phyloP scores from a whole-genome alignment of 257 asterid species.

The Avicennia marina region DNA sequence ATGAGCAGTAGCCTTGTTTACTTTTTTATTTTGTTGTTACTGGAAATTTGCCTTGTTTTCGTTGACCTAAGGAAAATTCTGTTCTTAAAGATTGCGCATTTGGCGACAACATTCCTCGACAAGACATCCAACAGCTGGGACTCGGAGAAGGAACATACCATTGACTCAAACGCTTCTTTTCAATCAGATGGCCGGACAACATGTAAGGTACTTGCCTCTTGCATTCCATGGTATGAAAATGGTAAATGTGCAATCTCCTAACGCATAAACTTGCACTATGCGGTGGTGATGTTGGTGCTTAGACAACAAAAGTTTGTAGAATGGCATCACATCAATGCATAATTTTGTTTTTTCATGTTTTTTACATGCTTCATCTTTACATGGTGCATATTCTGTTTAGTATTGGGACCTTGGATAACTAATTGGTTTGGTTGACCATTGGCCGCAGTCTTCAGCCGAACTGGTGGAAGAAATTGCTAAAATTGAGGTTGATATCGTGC shows the following conservation, averaged over 20 bases:
- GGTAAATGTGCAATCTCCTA: neutral
- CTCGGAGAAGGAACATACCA: constrained; percentile 13
- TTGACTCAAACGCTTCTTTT: constrained; percentile 8
- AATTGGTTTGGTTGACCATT: constrained; percentile 3
- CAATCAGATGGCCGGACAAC: constrained; percentile 18
- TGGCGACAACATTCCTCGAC: constrained; percentile 16
- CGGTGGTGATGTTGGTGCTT: no score
- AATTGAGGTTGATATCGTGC: constrained; percentile 69
- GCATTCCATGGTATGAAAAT: neutral
- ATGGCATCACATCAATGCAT: no score
- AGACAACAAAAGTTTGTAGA: no score
- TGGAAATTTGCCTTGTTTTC: neutral
- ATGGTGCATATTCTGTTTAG: neutral
- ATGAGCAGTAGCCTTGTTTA: neutral
- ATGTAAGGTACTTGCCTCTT: constrained; percentile 22
- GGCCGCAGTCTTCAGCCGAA: constrained; percentile 57
- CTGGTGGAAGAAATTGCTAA: constrained; percentile 64
- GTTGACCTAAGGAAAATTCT: neutral
- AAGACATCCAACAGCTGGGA: constrained; percentile 21
- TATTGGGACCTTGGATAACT: constrained; percentile 1
- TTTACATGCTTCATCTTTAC: neutral
- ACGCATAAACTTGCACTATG: neutral
- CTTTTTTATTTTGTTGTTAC: neutral
- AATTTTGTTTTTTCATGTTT: neutral
- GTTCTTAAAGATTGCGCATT: constrained; percentile 17